Evolutionary conservation across 768 basidiomycete species (phyloP).

Genomic region (Suillus variegatus): DNA sequence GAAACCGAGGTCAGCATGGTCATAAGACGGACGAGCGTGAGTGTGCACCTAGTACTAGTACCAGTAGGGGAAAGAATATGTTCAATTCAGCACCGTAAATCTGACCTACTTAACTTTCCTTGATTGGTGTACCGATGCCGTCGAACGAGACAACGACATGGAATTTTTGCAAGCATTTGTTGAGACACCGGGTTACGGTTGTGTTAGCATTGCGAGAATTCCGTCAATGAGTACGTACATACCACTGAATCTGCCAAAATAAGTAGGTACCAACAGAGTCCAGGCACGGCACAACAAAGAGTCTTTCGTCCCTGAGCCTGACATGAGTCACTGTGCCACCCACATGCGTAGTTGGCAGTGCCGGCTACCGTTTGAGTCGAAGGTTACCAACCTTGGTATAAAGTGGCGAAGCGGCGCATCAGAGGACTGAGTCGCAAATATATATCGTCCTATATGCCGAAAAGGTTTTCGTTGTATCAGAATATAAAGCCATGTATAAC

Average conservation of each 20-base stretch:
- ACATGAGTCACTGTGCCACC: neutral
- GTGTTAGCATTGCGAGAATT: too few relatives aligned
- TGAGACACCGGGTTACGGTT: too few relatives aligned
- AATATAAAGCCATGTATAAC: too few relatives aligned
- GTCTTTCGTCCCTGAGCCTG: neutral
- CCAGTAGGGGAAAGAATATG: neutral
- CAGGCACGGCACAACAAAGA: neutral
- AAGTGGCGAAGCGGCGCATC: too few relatives aligned
- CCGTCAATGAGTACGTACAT: too few relatives aligned
- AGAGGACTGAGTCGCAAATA: too few relatives aligned
- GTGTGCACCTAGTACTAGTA: neutral
- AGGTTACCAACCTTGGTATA: too few relatives aligned
- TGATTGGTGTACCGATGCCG: neutral
- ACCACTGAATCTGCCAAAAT: neutral
- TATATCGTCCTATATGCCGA: too few relatives aligned
- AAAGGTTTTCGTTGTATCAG: too few relatives aligned
- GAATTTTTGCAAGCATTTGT: too few relatives aligned
- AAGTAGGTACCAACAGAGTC: neutral
- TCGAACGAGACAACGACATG: too few relatives aligned
- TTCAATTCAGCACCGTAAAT: neutral
- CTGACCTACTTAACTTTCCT: neutral
- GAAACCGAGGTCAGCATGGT: neutral
- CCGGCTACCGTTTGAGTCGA: neutral
- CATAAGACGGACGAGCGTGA: neutral
- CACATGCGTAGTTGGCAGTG: neutral